Evolutionary conservation across 2,329 filamentous ascomycete species (phyloP).

Genomic region (Aspergillus neotritici): DNA sequence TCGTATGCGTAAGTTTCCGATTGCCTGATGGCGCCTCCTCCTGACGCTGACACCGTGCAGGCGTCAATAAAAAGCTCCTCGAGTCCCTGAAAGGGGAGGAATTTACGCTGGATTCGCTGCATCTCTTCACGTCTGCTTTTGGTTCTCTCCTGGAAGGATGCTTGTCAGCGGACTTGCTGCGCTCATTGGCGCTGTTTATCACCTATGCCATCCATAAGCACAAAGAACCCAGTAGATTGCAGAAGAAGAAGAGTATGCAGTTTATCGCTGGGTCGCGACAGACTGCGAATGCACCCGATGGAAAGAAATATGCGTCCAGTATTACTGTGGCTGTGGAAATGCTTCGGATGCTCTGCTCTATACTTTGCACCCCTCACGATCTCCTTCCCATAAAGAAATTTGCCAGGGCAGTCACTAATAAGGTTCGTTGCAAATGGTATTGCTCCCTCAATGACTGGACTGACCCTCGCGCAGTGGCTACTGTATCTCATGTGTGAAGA

Average conservation of each 20-base stretch:
- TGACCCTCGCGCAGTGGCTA: conserved; percentile 60
- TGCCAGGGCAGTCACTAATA: conserved; percentile 89
- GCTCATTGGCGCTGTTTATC: conserved; percentile 83
- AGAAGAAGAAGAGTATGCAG: conserved; percentile 43
- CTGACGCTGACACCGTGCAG: conserved; percentile 41
- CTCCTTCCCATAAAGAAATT: conserved; percentile 73
- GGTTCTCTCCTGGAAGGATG: conserved; percentile 73
- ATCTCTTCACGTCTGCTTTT: conserved; percentile 72
- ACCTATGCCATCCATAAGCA: conserved; percentile 79
- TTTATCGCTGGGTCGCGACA: conserved; percentile 28
- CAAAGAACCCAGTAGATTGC: conserved; percentile 38
- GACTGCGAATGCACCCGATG: conserved; percentile 30
- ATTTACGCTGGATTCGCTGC: conserved; percentile 65
- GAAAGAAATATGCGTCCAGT: conserved; percentile 46
- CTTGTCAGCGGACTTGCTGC: conserved; percentile 75
- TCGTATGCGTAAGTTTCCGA: conserved; percentile 69
- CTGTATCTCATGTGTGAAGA: conserved; percentile 84
- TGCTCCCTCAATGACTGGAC: neutral
- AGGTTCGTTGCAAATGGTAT: conserved; percentile 50
- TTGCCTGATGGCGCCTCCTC: neutral
- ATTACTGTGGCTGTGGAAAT: conserved; percentile 69
- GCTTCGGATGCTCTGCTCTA: conserved; percentile 67
- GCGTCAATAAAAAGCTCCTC: conserved; percentile 81
- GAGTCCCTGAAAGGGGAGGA: conserved; percentile 85
- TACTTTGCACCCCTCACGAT: conserved; percentile 70